Evolutionary conservation across 176 grass and related monocot species (phyloP).

Genomic region (Carex myosuroides): DNA sequence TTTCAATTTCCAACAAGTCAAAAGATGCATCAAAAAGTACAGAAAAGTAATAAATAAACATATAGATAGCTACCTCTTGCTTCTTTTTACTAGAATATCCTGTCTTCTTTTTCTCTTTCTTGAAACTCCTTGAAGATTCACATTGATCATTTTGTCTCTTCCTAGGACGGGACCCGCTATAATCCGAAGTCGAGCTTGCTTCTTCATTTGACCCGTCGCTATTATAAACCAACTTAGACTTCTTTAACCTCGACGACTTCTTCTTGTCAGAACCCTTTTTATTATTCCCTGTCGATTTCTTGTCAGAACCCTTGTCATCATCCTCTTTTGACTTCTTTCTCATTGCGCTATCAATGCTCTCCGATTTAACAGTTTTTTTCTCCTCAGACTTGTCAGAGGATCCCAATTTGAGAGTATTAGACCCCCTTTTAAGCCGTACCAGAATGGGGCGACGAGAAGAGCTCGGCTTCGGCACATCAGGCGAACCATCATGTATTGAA

Average conservation of each 20-base stretch:
- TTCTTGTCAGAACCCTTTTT: constrained; percentile 15
- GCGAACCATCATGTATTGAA: not conserved
- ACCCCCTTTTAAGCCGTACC: constrained; percentile 16
- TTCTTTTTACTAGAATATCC: constrained; percentile 55
- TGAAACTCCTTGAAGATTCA: constrained; percentile 40
- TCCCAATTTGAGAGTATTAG: constrained; percentile 2
- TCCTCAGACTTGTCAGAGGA: constrained; percentile 16
- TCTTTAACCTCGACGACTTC: constrained; percentile 38
- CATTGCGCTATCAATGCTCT: not conserved
- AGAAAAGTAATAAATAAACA: constrained; percentile 9
- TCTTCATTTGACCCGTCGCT: constrained; percentile 43
- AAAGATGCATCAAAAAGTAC: not conserved
- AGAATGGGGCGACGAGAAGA: constrained; percentile 14
- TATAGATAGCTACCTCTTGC: constrained; percentile 44
- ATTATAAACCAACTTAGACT: constrained; percentile 32
- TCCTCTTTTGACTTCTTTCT: not conserved
- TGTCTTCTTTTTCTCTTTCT: constrained; percentile 57
- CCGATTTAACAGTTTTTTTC: not conserved
- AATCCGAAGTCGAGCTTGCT: constrained; percentile 43
- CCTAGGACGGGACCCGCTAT: constrained; percentile 43
- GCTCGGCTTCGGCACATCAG: not conserved
- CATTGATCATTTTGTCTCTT: constrained; percentile 45
- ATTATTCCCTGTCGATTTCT: constrained; percentile 8
- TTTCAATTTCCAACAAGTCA: not conserved
- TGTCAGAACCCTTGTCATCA: constrained; percentile 14